These are phyloP conservation scores for Keithomyces neogunnii DNA, from an alignment of 2,329 filamentous ascomycete species.

Conservation along the genomic window DNA sequence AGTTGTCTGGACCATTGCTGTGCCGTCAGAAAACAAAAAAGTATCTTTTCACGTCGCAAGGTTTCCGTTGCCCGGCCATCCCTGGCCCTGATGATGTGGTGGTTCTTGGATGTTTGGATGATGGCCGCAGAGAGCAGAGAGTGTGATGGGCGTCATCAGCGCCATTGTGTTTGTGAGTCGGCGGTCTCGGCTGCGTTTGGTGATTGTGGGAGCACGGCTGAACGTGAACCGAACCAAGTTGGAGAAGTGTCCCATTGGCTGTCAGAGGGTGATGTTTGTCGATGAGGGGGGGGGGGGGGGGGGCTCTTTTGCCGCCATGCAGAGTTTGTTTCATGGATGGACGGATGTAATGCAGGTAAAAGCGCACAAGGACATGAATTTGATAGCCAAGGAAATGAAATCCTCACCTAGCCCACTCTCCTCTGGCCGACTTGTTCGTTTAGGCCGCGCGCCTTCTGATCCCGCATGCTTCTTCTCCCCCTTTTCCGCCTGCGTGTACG, in stretches of 20 bases:
- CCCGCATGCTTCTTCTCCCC: neutral
- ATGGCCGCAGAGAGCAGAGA: too few relatives aligned
- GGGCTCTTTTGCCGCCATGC: too few relatives aligned
- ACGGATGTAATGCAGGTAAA: constrained; percentile 8
- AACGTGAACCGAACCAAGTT: too few relatives aligned
- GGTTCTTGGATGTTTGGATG: neutral
- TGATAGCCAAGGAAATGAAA: constrained; percentile 7
- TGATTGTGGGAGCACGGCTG: too few relatives aligned
- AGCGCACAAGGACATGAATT: constrained; percentile 10
- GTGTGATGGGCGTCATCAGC: neutral
- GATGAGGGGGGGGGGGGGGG: too few relatives aligned
- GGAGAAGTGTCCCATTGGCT: too few relatives aligned
- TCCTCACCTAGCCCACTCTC: constrained; percentile 6
- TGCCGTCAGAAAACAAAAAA: neutral
- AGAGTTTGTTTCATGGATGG: constrained; percentile 1
- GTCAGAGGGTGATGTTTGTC: too few relatives aligned
- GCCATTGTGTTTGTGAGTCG: neutral
- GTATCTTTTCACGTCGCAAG: neutral
- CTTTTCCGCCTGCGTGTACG: too few relatives aligned
- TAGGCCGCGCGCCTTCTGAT: too few relatives aligned
- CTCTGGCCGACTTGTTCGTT: too few relatives aligned
- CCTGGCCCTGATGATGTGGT: neutral
- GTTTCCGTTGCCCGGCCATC: neutral
- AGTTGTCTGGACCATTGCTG: neutral
- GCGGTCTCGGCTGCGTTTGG: too few relatives aligned